Base-by-base conservation (phyloP, 2,329 filamentous ascomycete genomes). In the Penicillium sp. region DNA sequence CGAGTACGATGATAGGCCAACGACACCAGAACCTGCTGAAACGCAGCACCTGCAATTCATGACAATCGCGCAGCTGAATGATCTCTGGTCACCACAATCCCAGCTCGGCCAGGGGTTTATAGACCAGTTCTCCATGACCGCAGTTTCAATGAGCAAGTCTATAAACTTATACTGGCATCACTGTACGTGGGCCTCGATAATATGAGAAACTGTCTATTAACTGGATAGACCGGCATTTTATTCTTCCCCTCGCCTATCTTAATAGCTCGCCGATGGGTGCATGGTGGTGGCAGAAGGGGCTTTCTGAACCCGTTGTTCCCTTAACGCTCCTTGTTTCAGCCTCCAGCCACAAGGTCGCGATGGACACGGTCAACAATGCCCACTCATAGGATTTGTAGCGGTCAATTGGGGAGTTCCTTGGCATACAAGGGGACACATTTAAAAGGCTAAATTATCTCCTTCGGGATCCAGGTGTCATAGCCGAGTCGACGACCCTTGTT, bases 151-250 rank as follows among this genome's bases (percentile, higher is more conserved):
- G 55, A 57, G 29, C 29, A 31, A 57, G 6, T 48, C 29, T 30
- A 57, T 57, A 46, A 57, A 57, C 46, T 57, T 46, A 8, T 57
- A 50, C 45, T 57, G 49, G 46, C 55, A 50, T 41, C 55, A 57
- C 31, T n/a, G 55, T 57, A 57, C 26, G 55, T 50, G 7, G 31
- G 13, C 17, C 29, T 21, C 15, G 11, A 45, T 7, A 17, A 9
- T 3, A 29, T 11, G 31, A 15, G 31, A 38, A 38, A 15, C 7
- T 9, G 11, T 26, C 54, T 56, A 47, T 50, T 29, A 19, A 19
- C 26, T 1, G 21, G 29, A 17, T 48, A 57, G 55, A 50, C 30
- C 55, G 46, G 6, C 38, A 49, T 31, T 50, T 49, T 8, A 57
- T 46, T 15, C 49, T 57, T 23, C 55, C 44, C 3, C 13, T n/a